A percentile compares a stretch with the other conserved stretches of the same genome.
Evolutionary conservation across 441 rosid genomes (phyloP).

Genomic region (Geranium incanum): DNA sequence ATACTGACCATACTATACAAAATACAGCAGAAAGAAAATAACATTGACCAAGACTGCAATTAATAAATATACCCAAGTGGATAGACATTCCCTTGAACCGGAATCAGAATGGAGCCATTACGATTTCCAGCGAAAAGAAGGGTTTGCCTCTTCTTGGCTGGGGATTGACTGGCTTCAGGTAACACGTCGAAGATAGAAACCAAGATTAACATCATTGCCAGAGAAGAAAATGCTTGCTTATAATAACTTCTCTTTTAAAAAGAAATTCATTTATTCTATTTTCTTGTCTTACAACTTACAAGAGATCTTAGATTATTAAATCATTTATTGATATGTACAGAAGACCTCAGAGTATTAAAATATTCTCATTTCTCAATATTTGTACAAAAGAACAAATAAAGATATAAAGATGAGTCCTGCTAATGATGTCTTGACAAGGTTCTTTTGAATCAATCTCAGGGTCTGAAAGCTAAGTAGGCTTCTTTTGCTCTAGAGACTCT

Average conservation of each 20-base stretch:
- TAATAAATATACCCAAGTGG: conserved; percentile 58
- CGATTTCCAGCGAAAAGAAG: conserved; percentile 13
- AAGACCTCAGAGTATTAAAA: neutral
- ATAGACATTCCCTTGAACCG: conserved; percentile 67
- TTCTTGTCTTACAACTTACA: neutral
- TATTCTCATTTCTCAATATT: neutral
- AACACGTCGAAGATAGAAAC: conserved; percentile 1
- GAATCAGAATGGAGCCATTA: conserved; percentile 48
- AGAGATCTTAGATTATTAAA: no score
- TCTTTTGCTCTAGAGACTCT: neutral
- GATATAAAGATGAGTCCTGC: neutral
- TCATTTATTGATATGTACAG: no score
- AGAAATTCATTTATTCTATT: no score
- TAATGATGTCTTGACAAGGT: conserved; percentile 3
- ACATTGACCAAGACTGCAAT: neutral
- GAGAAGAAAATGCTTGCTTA: neutral
- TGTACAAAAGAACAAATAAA: neutral
- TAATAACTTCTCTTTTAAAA: neutral
- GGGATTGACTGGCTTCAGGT: conserved; percentile 25
- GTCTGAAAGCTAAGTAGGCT: neutral
- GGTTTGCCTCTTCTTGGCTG: conserved; percentile 25
- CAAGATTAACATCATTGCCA: neutral
- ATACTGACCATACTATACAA: neutral
- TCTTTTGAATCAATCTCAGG: neutral
- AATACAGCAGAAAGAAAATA: conserved; percentile 13